phyloP scores from a whole-genome alignment of 306 rosid genomes.

The Purshia tridentata region DNA sequence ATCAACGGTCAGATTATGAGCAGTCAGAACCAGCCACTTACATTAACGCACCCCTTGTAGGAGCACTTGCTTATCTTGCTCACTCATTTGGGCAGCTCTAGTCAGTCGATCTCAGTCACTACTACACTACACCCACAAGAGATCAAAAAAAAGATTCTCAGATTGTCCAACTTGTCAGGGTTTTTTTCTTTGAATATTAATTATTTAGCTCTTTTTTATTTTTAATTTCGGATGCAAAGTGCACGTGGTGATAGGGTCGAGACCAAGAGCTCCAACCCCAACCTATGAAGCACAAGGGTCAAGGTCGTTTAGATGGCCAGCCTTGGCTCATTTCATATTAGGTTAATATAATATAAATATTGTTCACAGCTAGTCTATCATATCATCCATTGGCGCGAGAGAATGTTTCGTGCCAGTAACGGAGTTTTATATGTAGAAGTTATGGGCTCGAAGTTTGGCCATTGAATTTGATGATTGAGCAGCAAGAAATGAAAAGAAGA shows the following conservation, averaged over 20 bases:
- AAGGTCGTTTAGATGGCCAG: constrained; percentile 19
- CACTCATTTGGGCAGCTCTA: constrained; percentile 59
- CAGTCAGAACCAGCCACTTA: constrained; percentile 94
- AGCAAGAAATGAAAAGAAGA: background rate
- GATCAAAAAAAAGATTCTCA: too few species aligned
- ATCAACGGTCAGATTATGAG: constrained; percentile 69
- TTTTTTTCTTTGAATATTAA: background rate
- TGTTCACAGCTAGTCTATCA: background rate
- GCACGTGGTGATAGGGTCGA: constrained; percentile 43
- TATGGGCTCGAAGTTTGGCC: constrained; percentile 20
- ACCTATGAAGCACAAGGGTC: constrained; percentile 38
- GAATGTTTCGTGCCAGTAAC: constrained; percentile 24
- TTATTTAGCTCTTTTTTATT: background rate
- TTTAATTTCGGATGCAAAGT: constrained; percentile 28
- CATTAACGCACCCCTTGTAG: constrained; percentile 83
- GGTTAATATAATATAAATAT: background rate
- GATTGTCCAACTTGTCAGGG: constrained; percentile 14
- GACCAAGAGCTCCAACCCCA: constrained; percentile 24
- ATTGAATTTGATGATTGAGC: background rate
- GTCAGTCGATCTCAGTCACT: background rate
- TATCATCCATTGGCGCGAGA: background rate
- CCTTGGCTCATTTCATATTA: background rate
- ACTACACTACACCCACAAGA: too few species aligned
- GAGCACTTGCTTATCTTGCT: constrained; percentile 65
- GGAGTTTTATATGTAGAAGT: constrained; percentile 11